These are phyloP conservation scores for Brassica rapa DNA, from an alignment of 345 rosid species.

Conservation along the genomic window DNA sequence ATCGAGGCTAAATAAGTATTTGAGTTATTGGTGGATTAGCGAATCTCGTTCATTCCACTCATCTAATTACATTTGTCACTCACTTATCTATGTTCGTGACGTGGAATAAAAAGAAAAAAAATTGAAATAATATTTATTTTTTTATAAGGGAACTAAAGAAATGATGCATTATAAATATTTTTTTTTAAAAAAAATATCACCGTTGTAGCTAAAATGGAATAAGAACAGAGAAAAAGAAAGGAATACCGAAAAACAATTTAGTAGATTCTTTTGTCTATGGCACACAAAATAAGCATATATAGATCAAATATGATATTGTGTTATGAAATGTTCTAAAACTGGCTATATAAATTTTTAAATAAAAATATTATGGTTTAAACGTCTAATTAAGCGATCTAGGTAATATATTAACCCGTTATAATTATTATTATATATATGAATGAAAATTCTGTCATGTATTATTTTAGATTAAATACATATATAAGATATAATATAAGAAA, in stretches of 20 bases:
- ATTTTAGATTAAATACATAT: not conserved
- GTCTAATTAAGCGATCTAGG: not conserved
- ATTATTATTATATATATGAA: not conserved
- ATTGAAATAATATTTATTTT: not conserved
- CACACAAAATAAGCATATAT: not conserved
- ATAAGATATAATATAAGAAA: not conserved
- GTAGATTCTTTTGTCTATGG: not conserved
- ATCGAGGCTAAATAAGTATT: not conserved
- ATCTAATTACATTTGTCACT: not conserved
- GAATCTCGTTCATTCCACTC: not conserved
- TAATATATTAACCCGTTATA: not conserved
- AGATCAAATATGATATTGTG: not conserved
- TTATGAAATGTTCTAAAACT: not conserved
- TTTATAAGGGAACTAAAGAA: not conserved
- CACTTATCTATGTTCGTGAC: not conserved
- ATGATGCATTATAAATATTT: not conserved
- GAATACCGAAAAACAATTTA: not conserved
- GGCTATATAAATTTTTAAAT: not conserved
- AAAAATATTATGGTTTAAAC: not conserved
- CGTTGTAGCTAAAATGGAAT: not conserved
- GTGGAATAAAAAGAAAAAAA: not conserved
- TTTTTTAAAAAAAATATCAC: not conserved
- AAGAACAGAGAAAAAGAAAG: not conserved
- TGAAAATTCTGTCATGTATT: not conserved
- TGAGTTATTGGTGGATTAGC: not conserved